These are phyloP conservation scores for Fagopyrum homotropicum DNA, from an alignment of 148 eudicot genomes.

Conservation along the genomic window DNA sequence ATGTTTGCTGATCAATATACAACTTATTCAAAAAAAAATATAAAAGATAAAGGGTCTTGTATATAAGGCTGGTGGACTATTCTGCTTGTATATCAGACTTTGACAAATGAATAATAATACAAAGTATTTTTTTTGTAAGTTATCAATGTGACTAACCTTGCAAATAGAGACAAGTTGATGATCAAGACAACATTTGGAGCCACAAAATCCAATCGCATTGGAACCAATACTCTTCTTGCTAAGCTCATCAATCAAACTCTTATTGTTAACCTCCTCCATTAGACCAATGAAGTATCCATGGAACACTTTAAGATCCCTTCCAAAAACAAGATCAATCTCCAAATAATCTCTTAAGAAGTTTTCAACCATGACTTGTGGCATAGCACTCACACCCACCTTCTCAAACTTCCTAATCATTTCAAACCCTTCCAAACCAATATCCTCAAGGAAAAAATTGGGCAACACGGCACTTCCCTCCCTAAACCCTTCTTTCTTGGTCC, in stretches of 20 bases:
- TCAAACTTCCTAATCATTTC: conserved; percentile 36
- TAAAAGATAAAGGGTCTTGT: too few species aligned
- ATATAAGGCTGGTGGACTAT: too few species aligned
- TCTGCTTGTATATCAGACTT: too few species aligned
- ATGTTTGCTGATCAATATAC: too few species aligned
- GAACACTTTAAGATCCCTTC: conserved; percentile 47
- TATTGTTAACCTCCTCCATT: conserved; percentile 32
- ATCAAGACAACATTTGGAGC: conserved; percentile 27
- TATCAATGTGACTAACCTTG: too few species aligned
- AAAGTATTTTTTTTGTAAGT: too few species aligned
- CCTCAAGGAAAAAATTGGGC: conserved; percentile 69
- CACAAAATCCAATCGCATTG: conserved; percentile 42
- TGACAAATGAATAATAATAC: too few species aligned
- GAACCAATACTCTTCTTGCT: not conserved
- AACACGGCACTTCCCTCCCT: conserved; percentile 50
- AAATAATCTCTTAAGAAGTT: conserved; percentile 64
- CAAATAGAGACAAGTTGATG: conserved; percentile 44
- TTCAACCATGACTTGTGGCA: conserved; percentile 74
- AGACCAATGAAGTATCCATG: conserved; percentile 54
- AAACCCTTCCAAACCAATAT: conserved; percentile 64
- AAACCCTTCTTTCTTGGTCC: conserved; percentile 47
- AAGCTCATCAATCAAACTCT: not conserved
- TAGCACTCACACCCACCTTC: conserved; percentile 46
- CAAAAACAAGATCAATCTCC: conserved; percentile 55
- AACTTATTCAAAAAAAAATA: too few species aligned